Conservation (phyloP, 2,329 filamentous ascomycete genomes). For the Fusarium torreyae region DNA sequence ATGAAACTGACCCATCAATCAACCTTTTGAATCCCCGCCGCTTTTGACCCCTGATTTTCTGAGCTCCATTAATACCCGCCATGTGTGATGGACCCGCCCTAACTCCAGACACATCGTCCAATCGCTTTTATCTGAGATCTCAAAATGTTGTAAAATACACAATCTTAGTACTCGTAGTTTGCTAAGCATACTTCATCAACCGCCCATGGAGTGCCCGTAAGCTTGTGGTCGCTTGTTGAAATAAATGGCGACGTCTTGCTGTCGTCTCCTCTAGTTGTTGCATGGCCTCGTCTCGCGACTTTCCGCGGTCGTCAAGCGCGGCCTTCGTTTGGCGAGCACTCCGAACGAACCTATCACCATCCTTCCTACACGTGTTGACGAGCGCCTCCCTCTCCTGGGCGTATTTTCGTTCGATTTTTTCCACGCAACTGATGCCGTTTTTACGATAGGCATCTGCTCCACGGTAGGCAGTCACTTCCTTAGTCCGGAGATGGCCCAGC, state of each 20-base stretch:
- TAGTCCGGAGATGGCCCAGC: conserved; percentile 43
- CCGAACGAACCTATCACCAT: conserved; percentile 39
- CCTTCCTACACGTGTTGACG: conserved; percentile 33
- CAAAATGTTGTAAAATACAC: conserved; percentile 4
- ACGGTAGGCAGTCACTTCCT: conserved; percentile 39
- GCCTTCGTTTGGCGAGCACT: conserved; percentile 19
- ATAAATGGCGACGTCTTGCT: conserved; percentile 34
- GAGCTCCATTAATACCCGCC: conserved; percentile 8
- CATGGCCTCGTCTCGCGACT: conserved; percentile 13
- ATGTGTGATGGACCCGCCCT: conserved; percentile 2
- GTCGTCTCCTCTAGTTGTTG: conserved; percentile 27
- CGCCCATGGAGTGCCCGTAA: conserved; percentile 44
- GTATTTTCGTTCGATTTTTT: conserved; percentile 43
- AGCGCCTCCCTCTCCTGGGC: conserved; percentile 39
- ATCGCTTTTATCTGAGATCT: conserved; percentile 1
- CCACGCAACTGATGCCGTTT: conserved; percentile 40
- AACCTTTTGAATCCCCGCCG: conserved; percentile 32
- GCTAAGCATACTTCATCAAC: conserved; percentile 23
- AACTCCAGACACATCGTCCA: conserved; percentile 10
- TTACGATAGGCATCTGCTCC: conserved; percentile 45
- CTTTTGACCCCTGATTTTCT: conserved; percentile 41
- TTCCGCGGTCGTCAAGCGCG: conserved; percentile 20
- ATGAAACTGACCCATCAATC: conserved; percentile 24
- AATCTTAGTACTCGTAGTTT: conserved; percentile 7
- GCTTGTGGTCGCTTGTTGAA: conserved; percentile 37